Conservation (phyloP, 1,284 basidiomycete species). For the Trichosporon inkin region DNA sequence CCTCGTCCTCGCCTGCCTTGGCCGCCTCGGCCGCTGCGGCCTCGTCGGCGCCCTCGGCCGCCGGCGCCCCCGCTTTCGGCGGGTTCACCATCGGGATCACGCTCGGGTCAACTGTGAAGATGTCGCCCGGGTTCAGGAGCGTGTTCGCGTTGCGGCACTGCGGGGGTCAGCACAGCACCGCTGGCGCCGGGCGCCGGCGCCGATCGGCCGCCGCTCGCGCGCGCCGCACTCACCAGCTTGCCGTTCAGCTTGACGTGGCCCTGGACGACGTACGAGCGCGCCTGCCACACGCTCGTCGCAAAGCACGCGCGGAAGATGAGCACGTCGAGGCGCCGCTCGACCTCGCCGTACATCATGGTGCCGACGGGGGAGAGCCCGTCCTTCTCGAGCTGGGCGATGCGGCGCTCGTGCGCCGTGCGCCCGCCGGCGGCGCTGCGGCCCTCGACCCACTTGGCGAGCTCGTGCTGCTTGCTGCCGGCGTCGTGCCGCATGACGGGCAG, state of each 20-base stretch:
- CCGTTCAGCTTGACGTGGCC: conserved; percentile 89
- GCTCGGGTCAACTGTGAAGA: conserved; percentile 80
- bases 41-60: conserved; percentile 28
- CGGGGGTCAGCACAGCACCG: neutral
- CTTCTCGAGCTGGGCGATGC: conserved; percentile 57
- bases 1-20: conserved; percentile 22
- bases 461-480: conserved; percentile 44
- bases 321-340: conserved; percentile 92
- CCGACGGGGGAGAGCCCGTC: conserved; percentile 65
- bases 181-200: too few relatives aligned
- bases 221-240: conserved; percentile 60
- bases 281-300: conserved; percentile 83
- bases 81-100: conserved; percentile 68
- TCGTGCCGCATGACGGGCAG: conserved; percentile 70
- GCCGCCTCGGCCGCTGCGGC: conserved; percentile 30
- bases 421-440: conserved; percentile 43
- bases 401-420: conserved; percentile 49
- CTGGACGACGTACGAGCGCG: conserved; percentile 76
- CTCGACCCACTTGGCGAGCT: conserved; percentile 59
- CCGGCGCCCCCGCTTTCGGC: neutral
- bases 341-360: conserved; percentile 83
- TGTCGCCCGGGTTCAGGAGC: conserved; percentile 88
- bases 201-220: too few relatives aligned
- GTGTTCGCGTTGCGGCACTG: conserved; percentile 82
- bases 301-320: conserved; percentile 90